Evolutionary conservation across 176 grass and related monocot species (phyloP), one percentile per base, ranked within the genome.

Genomic region (Oryza punctata): DNA sequence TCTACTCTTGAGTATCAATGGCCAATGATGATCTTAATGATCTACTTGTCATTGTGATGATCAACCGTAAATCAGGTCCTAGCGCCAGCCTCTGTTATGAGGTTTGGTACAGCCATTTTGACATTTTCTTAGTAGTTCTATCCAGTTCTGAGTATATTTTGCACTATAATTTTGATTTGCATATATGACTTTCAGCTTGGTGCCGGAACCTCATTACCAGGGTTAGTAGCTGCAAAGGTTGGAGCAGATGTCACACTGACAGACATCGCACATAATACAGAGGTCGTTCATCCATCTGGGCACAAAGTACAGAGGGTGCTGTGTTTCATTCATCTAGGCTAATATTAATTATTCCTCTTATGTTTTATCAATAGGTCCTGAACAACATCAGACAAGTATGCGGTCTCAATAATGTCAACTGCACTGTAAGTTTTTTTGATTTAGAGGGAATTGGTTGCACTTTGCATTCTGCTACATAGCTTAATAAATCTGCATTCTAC

Each of bases 151-250:
- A 11, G 7, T 24, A 61, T 24, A 5, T 35, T 60, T 75, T 67
- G 28, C 5, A 0, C 45, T 32, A 16, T 2, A 61, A 61, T 23
- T 84, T 12, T 81, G 79, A 80, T 88, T 70, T 46, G 6, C 0
- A 33, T 29, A 4, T 35, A 2, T 1, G 28, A 76, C 40, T 69
- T 87, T 4, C 70, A 97, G 88, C 75, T 97, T 60, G 90, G 92
- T 59, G 90, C 90, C 12, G 95, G 92, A 21, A 97, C 90, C 18
- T 94, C 95, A 35, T 65, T 93, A 29, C 95, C 92, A 4, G 92
- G 95, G 10, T 76, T 97, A 78, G 92, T 94, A 84, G 92, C 95
- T 68, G 86, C 95, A 23, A 93, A 94, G 61, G 75, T 91, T 72
- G 90, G 92, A 78, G 88, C 86, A 68, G 27, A 93, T 77, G 95